phyloP scores from a whole-genome alignment of 306 rosid species.

The Rosa rugosa region DNA sequence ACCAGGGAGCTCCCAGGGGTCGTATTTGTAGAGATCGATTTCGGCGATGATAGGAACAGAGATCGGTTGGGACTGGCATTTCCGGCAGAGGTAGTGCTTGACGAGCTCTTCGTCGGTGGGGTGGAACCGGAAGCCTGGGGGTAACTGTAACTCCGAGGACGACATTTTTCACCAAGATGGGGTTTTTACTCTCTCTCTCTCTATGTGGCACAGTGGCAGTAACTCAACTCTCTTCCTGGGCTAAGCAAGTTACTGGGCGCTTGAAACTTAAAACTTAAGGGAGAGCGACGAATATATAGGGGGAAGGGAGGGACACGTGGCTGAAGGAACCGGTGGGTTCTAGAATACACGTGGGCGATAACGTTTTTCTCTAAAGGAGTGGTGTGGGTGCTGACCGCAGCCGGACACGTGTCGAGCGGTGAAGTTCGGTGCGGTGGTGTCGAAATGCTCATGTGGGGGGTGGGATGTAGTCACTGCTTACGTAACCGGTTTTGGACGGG shows the following conservation, averaged over 20 bases:
- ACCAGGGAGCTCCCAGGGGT: conserved; percentile 97
- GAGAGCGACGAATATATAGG: conserved; percentile 56
- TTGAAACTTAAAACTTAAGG: conserved; percentile 69
- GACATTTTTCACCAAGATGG: conserved; percentile 14
- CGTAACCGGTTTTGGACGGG: conserved; percentile 62
- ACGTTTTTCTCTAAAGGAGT: conserved; percentile 20
- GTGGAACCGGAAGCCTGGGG: conserved; percentile 94
- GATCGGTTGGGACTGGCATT: conserved; percentile 70
- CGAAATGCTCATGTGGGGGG: conserved; percentile 32
- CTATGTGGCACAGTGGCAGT: not conserved
- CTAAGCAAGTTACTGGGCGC: conserved; percentile 40
- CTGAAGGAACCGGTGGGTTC: conserved; percentile 22
- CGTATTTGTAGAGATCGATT: conserved; percentile 79
- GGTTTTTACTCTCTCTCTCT: not conserved
- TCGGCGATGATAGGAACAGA: conserved; percentile 85
- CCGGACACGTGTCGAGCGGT: conserved; percentile 45
- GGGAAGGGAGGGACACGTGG: conserved; percentile 43
- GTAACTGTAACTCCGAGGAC: conserved; percentile 65
- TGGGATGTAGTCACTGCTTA: conserved; percentile 86
- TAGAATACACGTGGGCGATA: conserved; percentile 83
- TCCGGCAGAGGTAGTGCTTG: conserved; percentile 80
- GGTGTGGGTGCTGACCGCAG: conserved; percentile 23
- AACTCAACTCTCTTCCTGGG: not conserved
- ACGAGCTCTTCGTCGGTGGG: conserved; percentile 98
- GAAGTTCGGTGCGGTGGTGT: conserved; percentile 51